Evolutionary conservation across 495 filamentous ascomycete species (phyloP), one percentile per base, ranked within the genome.

Genomic region (Amniculicola lignicola): DNA sequence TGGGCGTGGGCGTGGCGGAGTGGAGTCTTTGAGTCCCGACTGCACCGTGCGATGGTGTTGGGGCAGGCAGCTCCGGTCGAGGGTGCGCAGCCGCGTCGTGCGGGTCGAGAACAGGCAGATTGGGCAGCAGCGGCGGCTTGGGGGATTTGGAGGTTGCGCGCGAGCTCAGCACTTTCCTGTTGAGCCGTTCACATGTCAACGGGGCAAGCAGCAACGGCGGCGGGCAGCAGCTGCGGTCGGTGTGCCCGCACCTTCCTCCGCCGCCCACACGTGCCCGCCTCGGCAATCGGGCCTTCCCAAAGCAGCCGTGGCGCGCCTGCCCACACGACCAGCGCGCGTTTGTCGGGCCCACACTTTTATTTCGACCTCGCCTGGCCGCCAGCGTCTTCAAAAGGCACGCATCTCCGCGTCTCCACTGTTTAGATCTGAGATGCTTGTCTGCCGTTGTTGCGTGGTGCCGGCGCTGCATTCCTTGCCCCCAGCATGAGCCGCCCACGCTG

Each of bases 271-370:
- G 35, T 40, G 33, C 31, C 40, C 22, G 44, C 43, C 21, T 40
- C 52, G 19, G 1, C 28, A 2, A 28, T 9, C 33, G n/a, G 22
- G 45, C 33, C 37, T 37, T 11, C 19, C 43, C 51, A 24, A 46
- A 9, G 6, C 9, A 7, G 16, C 22, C 24, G 12, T 16, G 21
- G 15, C 18, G 22, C 22, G 23, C n/a, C 43, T 36, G 15, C 43
- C 42, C 29, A 33, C 29, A 33, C 29, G 7, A 9, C 29, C 29
- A 33, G 29, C 9, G 29, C 29, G 29, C n/a, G 29, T 33, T 33
- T 33, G n/a, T 33, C n/a, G 7, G 9, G 29, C 29, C 43, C 53
- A 49, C 53, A 57, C 39, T 27, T 57, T 31, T 57, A 57, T 48
- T 57, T 48, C 49, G 16, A 53, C 48, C 48, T 60, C 41, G 48